A percentile compares a stretch with the other conserved stretches of the same genome.
These are phyloP conservation scores for Hypoxylon perforatum DNA, from an alignment of 495 filamentous ascomycete genomes.

Conservation along the genomic window DNA sequence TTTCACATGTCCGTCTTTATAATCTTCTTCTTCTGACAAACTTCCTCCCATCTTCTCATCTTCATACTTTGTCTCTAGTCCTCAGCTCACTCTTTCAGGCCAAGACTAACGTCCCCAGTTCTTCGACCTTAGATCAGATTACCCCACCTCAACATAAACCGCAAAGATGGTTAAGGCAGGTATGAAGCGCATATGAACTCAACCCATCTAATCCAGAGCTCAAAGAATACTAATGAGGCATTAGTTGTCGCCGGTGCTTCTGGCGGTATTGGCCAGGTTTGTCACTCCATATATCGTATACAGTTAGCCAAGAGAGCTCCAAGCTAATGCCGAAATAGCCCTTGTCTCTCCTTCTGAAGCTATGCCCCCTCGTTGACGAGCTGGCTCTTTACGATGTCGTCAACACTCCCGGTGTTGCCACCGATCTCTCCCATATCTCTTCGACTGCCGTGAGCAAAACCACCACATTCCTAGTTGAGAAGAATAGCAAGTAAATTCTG, in stretches of 20 bases:
- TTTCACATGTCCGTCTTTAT: conserved; percentile 31
- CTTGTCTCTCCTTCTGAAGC: conserved; percentile 93
- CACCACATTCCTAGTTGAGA: conserved; percentile 3
- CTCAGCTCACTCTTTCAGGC: conserved; percentile 23
- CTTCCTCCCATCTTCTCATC: background rate
- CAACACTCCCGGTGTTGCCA: conserved; percentile 94
- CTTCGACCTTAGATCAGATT: conserved; percentile 24
- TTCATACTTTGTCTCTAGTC: conserved; percentile 11
- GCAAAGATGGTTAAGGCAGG: conserved; percentile 90
- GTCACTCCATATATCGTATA: conserved; percentile 22
- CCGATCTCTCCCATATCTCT: conserved; percentile 97
- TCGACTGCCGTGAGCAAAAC: conserved; percentile 80
- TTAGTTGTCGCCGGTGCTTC: conserved; percentile 94
- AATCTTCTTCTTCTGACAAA: background rate
- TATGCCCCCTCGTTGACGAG: conserved; percentile 84
- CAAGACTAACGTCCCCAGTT: conserved; percentile 37
- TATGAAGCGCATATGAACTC: conserved; percentile 52
- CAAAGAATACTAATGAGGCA: conserved; percentile 45
- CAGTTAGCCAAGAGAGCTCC: conserved; percentile 14
- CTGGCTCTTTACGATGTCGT: conserved; percentile 98
- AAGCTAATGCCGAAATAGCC: conserved; percentile 70
- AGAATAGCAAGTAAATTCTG: conserved; percentile 23
- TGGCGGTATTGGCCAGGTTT: conserved; percentile 97
- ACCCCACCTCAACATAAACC: conserved; percentile 43
- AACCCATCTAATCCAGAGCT: conserved; percentile 4